Base-by-base conservation (phyloP, 192 early-diverging fungal genomes). In the Paraglomus brasilianum region DNA sequence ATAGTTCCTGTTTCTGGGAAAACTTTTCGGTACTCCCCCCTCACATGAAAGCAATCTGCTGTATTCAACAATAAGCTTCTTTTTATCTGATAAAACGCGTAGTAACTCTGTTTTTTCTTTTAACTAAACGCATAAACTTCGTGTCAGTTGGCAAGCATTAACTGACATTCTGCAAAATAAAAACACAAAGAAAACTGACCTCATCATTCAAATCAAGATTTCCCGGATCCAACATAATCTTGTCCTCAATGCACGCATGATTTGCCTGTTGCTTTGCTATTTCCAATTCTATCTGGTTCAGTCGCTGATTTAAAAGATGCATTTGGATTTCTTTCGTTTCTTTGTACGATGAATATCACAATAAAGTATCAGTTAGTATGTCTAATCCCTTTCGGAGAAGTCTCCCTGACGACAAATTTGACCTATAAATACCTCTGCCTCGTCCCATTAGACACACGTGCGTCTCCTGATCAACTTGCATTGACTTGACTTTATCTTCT, bases 291-390 rank as follows among this genome's bases (percentile, higher is more conserved):
- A 92, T 80, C 44, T 85, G 87, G 43, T 78, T 69, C 56, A 83
- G 74, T 9, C 90, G 76, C 41, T 78, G 57, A 42, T 78, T 67
- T 36, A 88, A 80, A 8, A 90, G 71, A 15, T 55, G 39, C 19
- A 83, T 79, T 73, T 92, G 90, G 24, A 84, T 78, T 15, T 77
- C 75, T 38, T 81, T 75, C 1, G 85, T 81, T 19, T 82, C 86
- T 89, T 21, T 30, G 30, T 3, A 30, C 3, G 30, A 30, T 30
- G 30, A 30, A 30, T 30, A 30, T 22, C n/a, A 24, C 19, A 8
- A 52, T n/a, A 40, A 52, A 11, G 44, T 56, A 30, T 30, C 3
- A 30, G 3, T 30, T 30, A 30, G 3, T 30, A 30, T 30, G 30
- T 30, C 3, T 30, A 30, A 30, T 2, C 1, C 30, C 30, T 44